Percentiles rank a stretch among this genome's conserved stretches.
Conservation (phyloP, 2,329 filamentous ascomycete species). For the Nannizziopsis arthrosporioides region DNA sequence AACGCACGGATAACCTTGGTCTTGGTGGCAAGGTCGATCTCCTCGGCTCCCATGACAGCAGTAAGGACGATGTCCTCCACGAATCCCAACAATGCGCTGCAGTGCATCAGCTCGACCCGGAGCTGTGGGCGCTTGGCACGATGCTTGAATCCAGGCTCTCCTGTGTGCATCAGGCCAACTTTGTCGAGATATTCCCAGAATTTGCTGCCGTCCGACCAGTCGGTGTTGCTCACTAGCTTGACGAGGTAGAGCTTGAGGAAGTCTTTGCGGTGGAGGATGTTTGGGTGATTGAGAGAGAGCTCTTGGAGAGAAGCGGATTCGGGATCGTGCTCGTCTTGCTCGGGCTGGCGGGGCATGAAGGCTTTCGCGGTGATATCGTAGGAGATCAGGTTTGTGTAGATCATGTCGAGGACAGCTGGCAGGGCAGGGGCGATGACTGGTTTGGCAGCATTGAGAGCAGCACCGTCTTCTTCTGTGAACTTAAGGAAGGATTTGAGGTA, state of each 20-base stretch:
- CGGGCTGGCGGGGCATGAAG: conserved; percentile 20
- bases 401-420: conserved; percentile 20
- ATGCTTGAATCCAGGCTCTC: conserved; percentile 20
- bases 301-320: conserved; percentile 11
- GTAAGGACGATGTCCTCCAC: conserved; percentile 22
- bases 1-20: conserved; percentile 19
- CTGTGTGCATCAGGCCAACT: conserved; percentile 23
- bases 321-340: conserved; percentile 11
- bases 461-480: conserved; percentile 21
- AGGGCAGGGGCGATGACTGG: conserved; percentile 20
- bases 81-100: conserved; percentile 20
- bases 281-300: conserved; percentile 20
- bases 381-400: conserved; percentile 22
- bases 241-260: conserved; percentile 23
- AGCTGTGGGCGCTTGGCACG: conserved; percentile 19
- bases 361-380: conserved; percentile 24
- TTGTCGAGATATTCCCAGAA: conserved; percentile 24
- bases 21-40: conserved; percentile 19
- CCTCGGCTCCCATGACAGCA: conserved; percentile 20
- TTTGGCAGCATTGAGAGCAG: conserved; percentile 18
- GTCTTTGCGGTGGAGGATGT: conserved; percentile 23
- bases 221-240: conserved; percentile 20
- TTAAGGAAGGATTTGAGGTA: conserved; percentile 21
- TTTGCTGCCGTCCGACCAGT: conserved; percentile 21
- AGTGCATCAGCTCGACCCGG: conserved; percentile 22